Evolutionary conservation across 331 rosid genomes (phyloP).

Genomic region (Acacia concinna): DNA sequence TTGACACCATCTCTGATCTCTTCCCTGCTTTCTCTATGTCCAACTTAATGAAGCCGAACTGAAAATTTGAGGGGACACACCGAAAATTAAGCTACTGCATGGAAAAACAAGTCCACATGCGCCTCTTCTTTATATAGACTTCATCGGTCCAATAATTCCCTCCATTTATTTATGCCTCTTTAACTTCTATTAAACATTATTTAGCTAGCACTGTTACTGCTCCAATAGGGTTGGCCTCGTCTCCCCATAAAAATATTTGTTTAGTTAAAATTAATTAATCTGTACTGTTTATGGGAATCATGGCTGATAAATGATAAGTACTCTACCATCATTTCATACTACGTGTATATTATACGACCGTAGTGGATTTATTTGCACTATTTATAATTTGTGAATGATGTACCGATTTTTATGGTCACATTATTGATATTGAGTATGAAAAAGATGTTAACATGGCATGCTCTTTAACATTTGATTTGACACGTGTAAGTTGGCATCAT

Average conservation of each 20-base stretch:
- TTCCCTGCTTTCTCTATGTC: neutral
- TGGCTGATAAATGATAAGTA: neutral
- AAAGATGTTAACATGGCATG: neutral
- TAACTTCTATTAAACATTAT: neutral
- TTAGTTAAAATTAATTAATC: neutral
- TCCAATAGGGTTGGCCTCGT: neutral
- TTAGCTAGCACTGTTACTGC: neutral
- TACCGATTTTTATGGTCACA: neutral
- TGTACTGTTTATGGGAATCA: no score
- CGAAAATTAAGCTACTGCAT: neutral
- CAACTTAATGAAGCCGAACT: neutral
- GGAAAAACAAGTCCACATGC: slow-evolving; percentile 34
- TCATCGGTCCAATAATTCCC: slow-evolving; percentile 8
- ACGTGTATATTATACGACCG: neutral
- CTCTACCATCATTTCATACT: neutral
- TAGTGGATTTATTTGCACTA: neutral
- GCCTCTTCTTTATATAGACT: slow-evolving; percentile 53
- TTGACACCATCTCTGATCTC: slow-evolving; percentile 65
- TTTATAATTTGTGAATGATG: neutral
- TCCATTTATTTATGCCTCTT: neutral
- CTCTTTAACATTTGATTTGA: neutral
- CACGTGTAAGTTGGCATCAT: neutral
- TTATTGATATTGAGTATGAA: neutral
- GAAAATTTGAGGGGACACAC: neutral
- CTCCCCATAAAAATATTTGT: slow-evolving; percentile 1